Base-by-base conservation (phyloP, 2,329 filamentous ascomycete genomes). In the Fusarium avenaceum region DNA sequence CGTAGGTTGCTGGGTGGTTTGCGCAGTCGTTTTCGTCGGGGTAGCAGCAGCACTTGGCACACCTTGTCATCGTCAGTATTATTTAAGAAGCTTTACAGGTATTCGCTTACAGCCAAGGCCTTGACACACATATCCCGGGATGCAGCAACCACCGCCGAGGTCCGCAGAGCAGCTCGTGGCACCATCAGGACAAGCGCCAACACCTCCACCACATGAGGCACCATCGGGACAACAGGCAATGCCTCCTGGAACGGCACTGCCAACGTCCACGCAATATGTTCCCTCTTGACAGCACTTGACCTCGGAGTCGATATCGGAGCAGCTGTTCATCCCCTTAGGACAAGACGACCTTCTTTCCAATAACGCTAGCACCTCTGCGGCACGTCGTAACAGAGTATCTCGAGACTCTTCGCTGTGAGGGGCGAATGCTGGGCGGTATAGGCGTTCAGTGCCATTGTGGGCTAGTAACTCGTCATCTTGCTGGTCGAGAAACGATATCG, bases 141-240 rank as follows among this genome's bases (percentile, higher is more conserved):
- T 88, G 75, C 92, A 95, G 74, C 92, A 95, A 4, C 92, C 92
- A 15, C 91, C 92, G 4, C 91, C 92, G 0, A 89, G 76, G 33
- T 85, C 84, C 9, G 86, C 83, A 0, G 89, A 83, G 75, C 92
- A 95, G 48, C 87, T 86, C 13, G 86, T 86, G 62, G 91, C 89
- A 40, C 86, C 89, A 6, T 82, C 80, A 4, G 83, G 82, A 67
- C 92, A 94, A n/a, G 75, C 75, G 1, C 84, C 86, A 7, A 94
- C 87, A 2, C 80, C 80, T 11, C 90, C 90, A 5, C 84, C 85
- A 76, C 92, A 95, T 7, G 77, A 85, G 43, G 82, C 80, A 5
- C 91, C 91, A 35, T 81, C 74, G 0, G 90, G 90, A 78, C 92
- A 96, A 78, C 92, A 96, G 4, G 92, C 92, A 3, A 95, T 88